Conservation (phyloP, 2,329 filamentous ascomycete species). For the Pochonia chlamydosporia region DNA sequence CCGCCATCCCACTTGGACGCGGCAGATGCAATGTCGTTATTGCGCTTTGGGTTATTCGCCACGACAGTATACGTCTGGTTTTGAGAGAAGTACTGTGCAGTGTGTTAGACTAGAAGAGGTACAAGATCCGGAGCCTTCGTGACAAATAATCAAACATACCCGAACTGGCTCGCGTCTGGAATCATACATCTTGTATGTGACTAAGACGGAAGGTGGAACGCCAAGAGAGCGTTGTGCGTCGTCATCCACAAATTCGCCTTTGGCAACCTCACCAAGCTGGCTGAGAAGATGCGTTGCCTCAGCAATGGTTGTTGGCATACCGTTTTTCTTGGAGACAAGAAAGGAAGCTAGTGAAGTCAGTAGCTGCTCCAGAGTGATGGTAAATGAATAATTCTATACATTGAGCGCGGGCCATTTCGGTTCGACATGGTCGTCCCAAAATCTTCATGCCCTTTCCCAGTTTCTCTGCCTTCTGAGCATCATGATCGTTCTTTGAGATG, state of each 20-base stretch:
- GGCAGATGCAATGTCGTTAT: conserved; percentile 9
- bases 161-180: conserved; percentile 40
- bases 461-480: conserved; percentile 43
- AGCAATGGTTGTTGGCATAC: conserved; percentile 28
- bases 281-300: conserved; percentile 40
- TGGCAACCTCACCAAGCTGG: conserved; percentile 37
- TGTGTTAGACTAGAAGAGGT: not conserved
- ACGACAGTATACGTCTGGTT: conserved; percentile 17
- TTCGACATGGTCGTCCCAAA: conserved; percentile 51
- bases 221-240: conserved; percentile 26
- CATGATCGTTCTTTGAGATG: conserved; percentile 33
- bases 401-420: conserved; percentile 54
- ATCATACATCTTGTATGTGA: conserved; percentile 47
- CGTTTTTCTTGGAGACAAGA: conserved; percentile 35
- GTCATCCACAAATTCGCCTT: conserved; percentile 28
- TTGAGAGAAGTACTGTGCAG: conserved; percentile 8
- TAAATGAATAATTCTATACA: conserved; percentile 42
- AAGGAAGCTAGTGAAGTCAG: conserved; percentile 39
- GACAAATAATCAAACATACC: conserved; percentile 28
- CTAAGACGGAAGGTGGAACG: conserved; percentile 34
- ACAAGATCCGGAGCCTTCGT: not conserved
- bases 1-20: conserved; percentile 10
- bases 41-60: conserved; percentile 17
- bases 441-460: conserved; percentile 43
- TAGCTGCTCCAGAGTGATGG: not conserved